Conservation (phyloP, 805 yeast genomes). For the Starmera dryadoides region DNA sequence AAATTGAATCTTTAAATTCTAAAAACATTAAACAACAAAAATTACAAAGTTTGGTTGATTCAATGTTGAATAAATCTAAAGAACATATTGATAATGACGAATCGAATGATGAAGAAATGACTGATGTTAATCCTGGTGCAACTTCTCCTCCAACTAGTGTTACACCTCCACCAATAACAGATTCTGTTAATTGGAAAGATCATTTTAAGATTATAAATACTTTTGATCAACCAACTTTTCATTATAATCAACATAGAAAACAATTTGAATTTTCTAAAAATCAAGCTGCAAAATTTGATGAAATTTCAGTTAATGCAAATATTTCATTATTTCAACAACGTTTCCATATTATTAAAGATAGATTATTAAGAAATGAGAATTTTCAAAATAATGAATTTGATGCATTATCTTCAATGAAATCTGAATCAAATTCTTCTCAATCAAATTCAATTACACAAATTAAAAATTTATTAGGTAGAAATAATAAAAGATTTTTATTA, state of each 20-base stretch:
- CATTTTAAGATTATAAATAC: slow-evolving; percentile 63
- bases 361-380: slow-evolving; percentile 67
- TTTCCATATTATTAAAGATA: slow-evolving; percentile 57
- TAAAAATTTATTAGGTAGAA: slow-evolving; percentile 81
- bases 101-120: slow-evolving; percentile 8
- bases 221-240: slow-evolving; percentile 53
- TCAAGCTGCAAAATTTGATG: slow-evolving; percentile 13
- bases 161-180: slow-evolving; percentile 19
- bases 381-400: slow-evolving; percentile 41
- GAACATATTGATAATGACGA: slow-evolving; percentile 4
- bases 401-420: slow-evolving; percentile 25
- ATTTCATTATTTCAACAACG: slow-evolving; percentile 43
- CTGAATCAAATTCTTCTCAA: slow-evolving; percentile 1
- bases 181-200: slow-evolving; percentile 57
- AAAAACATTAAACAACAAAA: slow-evolving; percentile 4
- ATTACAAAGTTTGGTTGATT: slow-evolving; percentile 1
- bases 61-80: background rate
- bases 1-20: slow-evolving; percentile 29
- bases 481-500: slow-evolving; percentile 65
- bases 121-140: slow-evolving; percentile 1
- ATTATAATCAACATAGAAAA: slow-evolving; percentile 53
- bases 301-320: slow-evolving; percentile 22
- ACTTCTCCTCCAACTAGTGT: slow-evolving; percentile 19
- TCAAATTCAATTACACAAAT: slow-evolving; percentile 52
- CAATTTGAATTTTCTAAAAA: slow-evolving; percentile 41